A percentile compares a stretch with the other conserved stretches of the same genome.
Evolutionary conservation across 768 basidiomycete species (phyloP).

Genomic region (Kwoniella mangroviensis): DNA sequence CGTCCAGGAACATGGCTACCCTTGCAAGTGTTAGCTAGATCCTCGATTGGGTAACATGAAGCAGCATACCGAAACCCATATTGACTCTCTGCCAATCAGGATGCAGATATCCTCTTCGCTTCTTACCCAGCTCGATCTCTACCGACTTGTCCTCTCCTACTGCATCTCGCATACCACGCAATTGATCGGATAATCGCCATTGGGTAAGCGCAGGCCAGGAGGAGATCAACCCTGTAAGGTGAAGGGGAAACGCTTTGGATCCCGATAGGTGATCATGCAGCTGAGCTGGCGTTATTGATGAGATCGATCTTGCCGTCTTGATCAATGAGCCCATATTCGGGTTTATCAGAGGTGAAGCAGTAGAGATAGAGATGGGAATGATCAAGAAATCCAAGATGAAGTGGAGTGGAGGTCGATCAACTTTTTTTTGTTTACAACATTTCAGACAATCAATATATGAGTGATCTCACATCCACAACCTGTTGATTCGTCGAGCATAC

Average conservation of each 20-base stretch:
- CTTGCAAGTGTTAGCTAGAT: neutral
- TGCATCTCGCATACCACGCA: conserved; percentile 21
- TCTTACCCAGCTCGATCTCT: conserved; percentile 49
- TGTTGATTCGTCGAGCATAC: neutral
- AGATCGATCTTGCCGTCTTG: conserved; percentile 6
- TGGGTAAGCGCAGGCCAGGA: conserved; percentile 33
- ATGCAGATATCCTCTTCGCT: conserved; percentile 52
- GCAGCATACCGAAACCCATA: conserved; percentile 51
- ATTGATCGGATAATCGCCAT: conserved; percentile 33
- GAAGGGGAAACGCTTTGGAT: conserved; percentile 27
- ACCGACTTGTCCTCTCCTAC: conserved; percentile 41
- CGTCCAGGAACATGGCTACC: conserved; percentile 53
- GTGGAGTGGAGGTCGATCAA: conserved; percentile 24
- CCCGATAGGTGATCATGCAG: conserved; percentile 29
- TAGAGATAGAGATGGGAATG: neutral
- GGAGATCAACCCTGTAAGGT: conserved; percentile 32
- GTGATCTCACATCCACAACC: neutral
- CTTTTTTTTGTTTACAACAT: conserved; percentile 5
- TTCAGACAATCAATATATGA: neutral
- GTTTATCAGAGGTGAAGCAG: neutral
- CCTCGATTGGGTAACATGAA: neutral
- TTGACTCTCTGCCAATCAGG: conserved; percentile 39
- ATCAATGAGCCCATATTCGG: conserved; percentile 6
- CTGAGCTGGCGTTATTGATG: conserved; percentile 8
- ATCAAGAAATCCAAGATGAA: neutral